phyloP scores from a whole-genome alignment of 1,139 yeast species.

The Kluyveromyces sp. region DNA sequence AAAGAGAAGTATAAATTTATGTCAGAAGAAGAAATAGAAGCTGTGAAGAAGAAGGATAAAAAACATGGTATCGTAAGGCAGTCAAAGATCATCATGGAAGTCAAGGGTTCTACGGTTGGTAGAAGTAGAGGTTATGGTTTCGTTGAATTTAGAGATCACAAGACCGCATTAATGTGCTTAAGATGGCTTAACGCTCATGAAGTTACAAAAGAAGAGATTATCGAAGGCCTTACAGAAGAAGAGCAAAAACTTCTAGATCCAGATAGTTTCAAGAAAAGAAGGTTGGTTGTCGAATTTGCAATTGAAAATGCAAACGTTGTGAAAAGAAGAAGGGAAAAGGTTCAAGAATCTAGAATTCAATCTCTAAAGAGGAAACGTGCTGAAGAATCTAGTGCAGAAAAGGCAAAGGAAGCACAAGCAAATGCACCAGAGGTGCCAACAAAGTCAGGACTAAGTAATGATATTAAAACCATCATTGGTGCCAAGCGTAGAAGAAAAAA shows the following conservation, averaged over 20 bases:
- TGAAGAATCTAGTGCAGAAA: slow-evolving; percentile 16
- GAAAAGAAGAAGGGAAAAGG: slow-evolving; percentile 76
- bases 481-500: slow-evolving; percentile 64
- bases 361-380: slow-evolving; percentile 32
- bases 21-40: slow-evolving; percentile 40
- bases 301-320: slow-evolving; percentile 90
- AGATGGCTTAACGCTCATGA: slow-evolving; percentile 96
- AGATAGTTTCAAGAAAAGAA: slow-evolving; percentile 54
- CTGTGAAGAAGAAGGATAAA: slow-evolving; percentile 49
- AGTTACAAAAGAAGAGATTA: slow-evolving; percentile 61
- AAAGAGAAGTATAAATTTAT: slow-evolving; percentile 49
- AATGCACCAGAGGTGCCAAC: not conserved
- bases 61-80: slow-evolving; percentile 88
- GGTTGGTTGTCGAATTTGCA: slow-evolving; percentile 90
- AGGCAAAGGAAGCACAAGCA: not conserved
- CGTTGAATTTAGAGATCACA: slow-evolving; percentile 87
- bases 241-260: slow-evolving; percentile 47
- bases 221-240: slow-evolving; percentile 66
- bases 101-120: slow-evolving; percentile 78
- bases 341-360: slow-evolving; percentile 39
- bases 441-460: slow-evolving; percentile 41
- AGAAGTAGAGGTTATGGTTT: slow-evolving; percentile 97
- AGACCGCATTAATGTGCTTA: slow-evolving; percentile 88
- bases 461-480: slow-evolving; percentile 56
- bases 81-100: slow-evolving; percentile 87